Base-by-base conservation (phyloP, 768 basidiomycete species). In the Auriculariales sp. region DNA sequence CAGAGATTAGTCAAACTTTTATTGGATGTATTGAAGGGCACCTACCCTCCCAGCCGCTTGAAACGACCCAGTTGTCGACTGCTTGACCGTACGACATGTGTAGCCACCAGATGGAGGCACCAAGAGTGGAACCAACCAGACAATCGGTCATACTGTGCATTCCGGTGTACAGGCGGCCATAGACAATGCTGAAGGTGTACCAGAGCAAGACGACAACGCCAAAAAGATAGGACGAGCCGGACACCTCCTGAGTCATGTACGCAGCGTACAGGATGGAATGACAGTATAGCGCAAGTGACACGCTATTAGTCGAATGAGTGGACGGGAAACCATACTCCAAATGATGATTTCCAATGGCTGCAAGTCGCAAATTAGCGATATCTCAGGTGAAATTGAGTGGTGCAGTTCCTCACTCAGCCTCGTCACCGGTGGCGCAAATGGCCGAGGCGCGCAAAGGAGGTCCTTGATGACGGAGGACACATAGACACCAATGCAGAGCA, bases 241-340 rank as follows among this genome's bases (percentile, higher is more conserved):
- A 49, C 10, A 22, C 12, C 29, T 12, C 14, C 22, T 31, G 28
- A 10, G 50, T 44, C 27, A 11, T 22, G 12, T 46, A 36, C 29
- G 24, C 24, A 5, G 31, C 17, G 30, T 53, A 44, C 19, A 53
- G 19, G 39, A 52, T 33, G 6, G 39, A 44, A 10, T 46, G 81
- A 53, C 88, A 70, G 65, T 87, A 88, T 3, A 97, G 73, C 0
- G 90, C 90, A 58, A 95, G 85, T 25, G 89, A 93, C 47, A 91
- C 74, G 49, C 80, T 77, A 62, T 95, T 94, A 6, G 92, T 89
- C 2, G 89, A 86, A 58, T 99, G 94, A 0, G 93, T 95, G 0
- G 91, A 94, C 0, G 92, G 93, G 59, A 97, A 94, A 22, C 94
- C 94, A 56, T 94, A 94, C 66, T 94, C 91, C 2, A 88, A 72